These are phyloP conservation scores for Metschnikowia baotianmanensis DNA, from an alignment of 805 yeast genomes.

Conservation along the genomic window DNA sequence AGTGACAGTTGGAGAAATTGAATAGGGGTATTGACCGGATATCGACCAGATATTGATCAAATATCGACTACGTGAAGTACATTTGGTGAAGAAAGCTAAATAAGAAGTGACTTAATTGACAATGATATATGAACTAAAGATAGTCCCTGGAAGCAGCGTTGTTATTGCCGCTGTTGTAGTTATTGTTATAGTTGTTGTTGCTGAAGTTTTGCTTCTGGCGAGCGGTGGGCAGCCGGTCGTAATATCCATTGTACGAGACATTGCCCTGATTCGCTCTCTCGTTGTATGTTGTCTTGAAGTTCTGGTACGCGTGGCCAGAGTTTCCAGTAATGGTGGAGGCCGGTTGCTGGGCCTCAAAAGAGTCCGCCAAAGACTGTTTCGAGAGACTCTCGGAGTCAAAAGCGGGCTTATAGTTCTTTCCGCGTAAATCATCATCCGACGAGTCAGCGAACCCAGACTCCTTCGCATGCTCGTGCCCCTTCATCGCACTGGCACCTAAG, in stretches of 20 bases:
- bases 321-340: conserved; percentile 43
- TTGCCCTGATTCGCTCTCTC: conserved; percentile 9
- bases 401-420: conserved; percentile 11
- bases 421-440: conserved; percentile 29
- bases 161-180: conserved; percentile 1
- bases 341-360: conserved; percentile 42
- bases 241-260: conserved; percentile 13
- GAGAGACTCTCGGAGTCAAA: conserved; percentile 16
- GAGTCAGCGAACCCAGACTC: conserved; percentile 26
- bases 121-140: conserved; percentile 5
- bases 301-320: conserved; percentile 29
- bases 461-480: conserved; percentile 50
- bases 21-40: no score
- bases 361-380: conserved; percentile 14
- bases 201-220: neutral
- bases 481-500: conserved; percentile 67
- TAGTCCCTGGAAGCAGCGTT: conserved; percentile 7
- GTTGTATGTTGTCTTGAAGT: conserved; percentile 21
- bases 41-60: no score
- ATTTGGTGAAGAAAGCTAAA: no score
- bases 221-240: conserved; percentile 5
- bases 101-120: neutral
- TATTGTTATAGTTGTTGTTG: neutral
- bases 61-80: no score
- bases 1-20: no score